Base-by-base conservation (phyloP, 2,329 filamentous ascomycete species). In the Pseudopyricularia cyperi region DNA sequence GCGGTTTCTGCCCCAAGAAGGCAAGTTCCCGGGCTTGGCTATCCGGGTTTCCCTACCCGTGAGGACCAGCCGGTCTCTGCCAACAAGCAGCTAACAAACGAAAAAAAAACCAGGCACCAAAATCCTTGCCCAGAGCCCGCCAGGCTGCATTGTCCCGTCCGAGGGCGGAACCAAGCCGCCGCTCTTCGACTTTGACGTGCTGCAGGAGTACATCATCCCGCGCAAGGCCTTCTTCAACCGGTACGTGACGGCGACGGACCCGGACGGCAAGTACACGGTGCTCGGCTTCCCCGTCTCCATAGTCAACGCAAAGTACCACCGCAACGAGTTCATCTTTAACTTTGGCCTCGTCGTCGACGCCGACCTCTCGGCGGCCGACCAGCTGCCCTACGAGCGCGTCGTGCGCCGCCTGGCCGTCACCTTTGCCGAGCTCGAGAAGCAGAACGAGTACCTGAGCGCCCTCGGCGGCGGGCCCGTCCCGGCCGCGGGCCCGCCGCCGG, bases 311-410 rank as follows among this genome's bases (percentile, higher is more conserved):
- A 84, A 85, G 59, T 95, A 97, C 63, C 81, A 85, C 62, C 84
- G 93, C 54, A 95, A 95, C 68, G 88, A 95, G 67, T 97, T 96
- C 73, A 95, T 96, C 63, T 98, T 97, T 79, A 97, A 97, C 67
- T 95, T 97, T 63, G 89, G 89, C 54, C 74, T 97, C 46, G 85
- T 66, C 34, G 62, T 66, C 34, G 61, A 65, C 51, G 56, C 57
- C 53, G 68, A 68, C 47, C 34, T 50, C 14, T 51, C 49, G 22
- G 73, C 76, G 50, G 70, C 72, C 52, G 87, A 94, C 62, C 86
- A 86, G 64, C 79, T 79, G 48, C 85, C 83, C 33, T 95, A 89
- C 65, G 88, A 90, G 66, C 83, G 83, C 57, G 87, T 97, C 32
- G 89, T 95, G 52, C 76, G 85, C 57, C 87, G 95, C 60, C 74